Percentiles rank a stretch among this genome's conserved stretches.
Evolutionary conservation across 2,329 filamentous ascomycete species (phyloP).

Genomic region (Colletotrichum sp.): DNA sequence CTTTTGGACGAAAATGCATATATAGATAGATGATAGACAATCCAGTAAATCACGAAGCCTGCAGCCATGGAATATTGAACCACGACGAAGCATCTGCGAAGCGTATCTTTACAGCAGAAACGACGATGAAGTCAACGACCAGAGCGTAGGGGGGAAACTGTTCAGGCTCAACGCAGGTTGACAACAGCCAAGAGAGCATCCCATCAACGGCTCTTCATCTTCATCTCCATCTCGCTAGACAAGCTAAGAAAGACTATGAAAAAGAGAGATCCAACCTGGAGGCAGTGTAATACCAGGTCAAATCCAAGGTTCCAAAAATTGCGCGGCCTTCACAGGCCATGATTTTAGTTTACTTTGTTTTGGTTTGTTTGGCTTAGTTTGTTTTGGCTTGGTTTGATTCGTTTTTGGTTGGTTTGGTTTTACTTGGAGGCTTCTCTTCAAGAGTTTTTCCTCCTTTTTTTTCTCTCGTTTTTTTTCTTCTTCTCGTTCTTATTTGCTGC

Average conservation of each 20-base stretch:
- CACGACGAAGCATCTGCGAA: not conserved
- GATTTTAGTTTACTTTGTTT: not conserved
- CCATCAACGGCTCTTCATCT: not conserved
- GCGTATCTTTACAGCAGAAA: not conserved
- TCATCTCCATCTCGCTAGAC: not conserved
- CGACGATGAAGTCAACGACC: not conserved
- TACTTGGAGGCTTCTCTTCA: not conserved
- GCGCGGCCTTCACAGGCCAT: not conserved
- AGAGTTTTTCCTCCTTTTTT: not conserved
- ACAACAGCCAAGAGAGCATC: not conserved
- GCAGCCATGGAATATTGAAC: not conserved
- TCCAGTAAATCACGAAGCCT: not conserved
- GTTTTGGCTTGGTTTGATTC: not conserved
- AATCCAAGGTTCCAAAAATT: not conserved
- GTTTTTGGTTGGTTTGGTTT: not conserved
- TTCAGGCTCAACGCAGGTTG: not conserved
- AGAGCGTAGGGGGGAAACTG: not conserved
- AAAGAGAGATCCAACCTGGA: not conserved
- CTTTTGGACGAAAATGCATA: not conserved
- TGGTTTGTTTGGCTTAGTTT: not conserved
- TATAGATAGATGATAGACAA: constrained; percentile 3
- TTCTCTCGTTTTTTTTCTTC: too few species aligned
- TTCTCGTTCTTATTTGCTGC: too few species aligned
- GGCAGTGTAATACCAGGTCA: not conserved
- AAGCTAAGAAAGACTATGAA: not conserved